Evolutionary conservation across 1,284 basidiomycete genomes (phyloP).

Genomic region (Takashimella koratensis): DNA sequence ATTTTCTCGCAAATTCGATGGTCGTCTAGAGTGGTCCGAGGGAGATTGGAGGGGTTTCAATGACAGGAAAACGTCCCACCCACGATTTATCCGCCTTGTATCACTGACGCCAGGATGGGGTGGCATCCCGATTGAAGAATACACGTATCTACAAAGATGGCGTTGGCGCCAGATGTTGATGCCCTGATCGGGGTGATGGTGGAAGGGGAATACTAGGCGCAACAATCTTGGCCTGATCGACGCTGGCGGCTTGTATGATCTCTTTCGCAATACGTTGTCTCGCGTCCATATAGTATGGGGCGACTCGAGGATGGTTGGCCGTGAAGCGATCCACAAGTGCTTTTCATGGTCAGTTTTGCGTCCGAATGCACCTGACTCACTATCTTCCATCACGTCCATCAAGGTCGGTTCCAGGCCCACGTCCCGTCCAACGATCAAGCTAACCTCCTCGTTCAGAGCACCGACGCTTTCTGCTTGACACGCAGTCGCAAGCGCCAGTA

Average conservation of each 20-base stretch:
- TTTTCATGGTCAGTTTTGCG: background rate
- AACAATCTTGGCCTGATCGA: background rate
- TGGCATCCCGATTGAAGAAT: too few relatives aligned
- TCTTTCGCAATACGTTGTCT: background rate
- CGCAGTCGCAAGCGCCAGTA: background rate
- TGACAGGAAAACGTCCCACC: too few relatives aligned
- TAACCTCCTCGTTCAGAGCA: background rate
- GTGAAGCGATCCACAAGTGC: background rate
- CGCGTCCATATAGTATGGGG: background rate
- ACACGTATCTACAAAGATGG: too few relatives aligned
- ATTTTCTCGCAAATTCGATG: too few relatives aligned
- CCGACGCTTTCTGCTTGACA: background rate
- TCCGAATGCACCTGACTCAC: background rate
- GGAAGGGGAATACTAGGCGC: background rate
- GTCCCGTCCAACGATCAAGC: background rate
- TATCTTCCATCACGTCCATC: background rate
- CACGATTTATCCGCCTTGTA: too few relatives aligned
- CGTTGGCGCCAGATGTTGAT: too few relatives aligned
- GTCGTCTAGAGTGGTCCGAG: too few relatives aligned
- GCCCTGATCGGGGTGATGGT: background rate
- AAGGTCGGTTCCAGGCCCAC: background rate
- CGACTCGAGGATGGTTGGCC: background rate
- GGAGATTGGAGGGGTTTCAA: too few relatives aligned
- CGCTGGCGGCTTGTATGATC: background rate
- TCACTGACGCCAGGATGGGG: too few relatives aligned